Conservation (phyloP, 2,329 filamentous ascomycete species). For the Mycosphaerella sp. region DNA sequence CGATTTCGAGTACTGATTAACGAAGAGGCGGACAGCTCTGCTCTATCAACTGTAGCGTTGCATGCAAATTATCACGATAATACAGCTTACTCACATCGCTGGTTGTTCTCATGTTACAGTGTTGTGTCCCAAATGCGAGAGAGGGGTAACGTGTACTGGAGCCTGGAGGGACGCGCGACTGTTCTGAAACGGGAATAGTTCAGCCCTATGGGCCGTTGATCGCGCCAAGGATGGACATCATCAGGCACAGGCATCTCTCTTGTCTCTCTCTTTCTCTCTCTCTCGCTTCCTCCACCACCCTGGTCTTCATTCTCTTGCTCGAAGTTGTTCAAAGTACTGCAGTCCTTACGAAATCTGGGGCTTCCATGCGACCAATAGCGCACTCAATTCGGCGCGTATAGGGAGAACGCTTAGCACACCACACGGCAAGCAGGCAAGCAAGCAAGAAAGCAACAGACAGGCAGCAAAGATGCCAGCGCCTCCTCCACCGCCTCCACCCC, state of each 20-base stretch:
- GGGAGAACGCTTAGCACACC: not conserved
- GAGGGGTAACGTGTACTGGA: too few relatives aligned
- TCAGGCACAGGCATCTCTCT: conserved; percentile 9
- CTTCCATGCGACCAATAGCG: not conserved
- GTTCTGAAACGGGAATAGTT: not conserved
- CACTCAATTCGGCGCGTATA: not conserved
- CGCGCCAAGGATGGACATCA: not conserved
- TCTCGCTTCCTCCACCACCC: not conserved
- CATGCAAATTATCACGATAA: not conserved
- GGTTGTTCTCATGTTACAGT: not conserved
- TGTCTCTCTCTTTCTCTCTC: conserved; percentile 1
- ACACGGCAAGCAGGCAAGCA: not conserved
- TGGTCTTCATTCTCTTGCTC: not conserved
- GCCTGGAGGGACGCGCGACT: too few relatives aligned
- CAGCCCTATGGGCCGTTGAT: conserved; percentile 8
- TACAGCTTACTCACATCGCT: not conserved
- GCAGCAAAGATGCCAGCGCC: conserved; percentile 42
- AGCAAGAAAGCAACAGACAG: not conserved
- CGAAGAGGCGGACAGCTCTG: not conserved
- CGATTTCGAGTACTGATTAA: conserved; percentile 82
- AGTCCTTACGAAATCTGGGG: not conserved
- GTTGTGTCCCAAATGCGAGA: too few relatives aligned
- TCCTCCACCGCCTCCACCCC: conserved; percentile 61
- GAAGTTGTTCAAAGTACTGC: not conserved
- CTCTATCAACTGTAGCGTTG: not conserved